Conservation (phyloP, 257 asterid genomes). For the Nicotiana attenuata region DNA sequence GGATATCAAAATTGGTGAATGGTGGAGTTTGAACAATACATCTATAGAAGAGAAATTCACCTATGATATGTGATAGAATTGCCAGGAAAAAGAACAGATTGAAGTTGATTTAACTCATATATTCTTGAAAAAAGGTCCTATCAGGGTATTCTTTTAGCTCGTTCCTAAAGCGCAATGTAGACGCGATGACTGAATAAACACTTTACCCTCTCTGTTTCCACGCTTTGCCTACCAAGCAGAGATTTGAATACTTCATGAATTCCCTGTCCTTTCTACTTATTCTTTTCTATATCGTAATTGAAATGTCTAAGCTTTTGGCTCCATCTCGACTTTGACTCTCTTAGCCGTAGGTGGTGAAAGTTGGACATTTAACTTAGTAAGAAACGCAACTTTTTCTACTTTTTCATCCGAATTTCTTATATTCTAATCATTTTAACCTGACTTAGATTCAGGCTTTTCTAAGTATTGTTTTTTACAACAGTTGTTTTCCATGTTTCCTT, state of each 20-base stretch:
- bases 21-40: background rate
- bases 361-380: background rate
- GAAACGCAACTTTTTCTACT: background rate
- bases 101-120: background rate
- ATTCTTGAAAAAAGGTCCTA: background rate
- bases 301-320: background rate
- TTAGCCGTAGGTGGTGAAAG: background rate
- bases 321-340: background rate
- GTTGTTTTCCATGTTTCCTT: background rate
- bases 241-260: background rate
- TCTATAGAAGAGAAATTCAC: background rate
- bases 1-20: background rate
- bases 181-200: background rate
- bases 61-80: background rate
- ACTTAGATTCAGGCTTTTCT: background rate
- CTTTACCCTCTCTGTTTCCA: background rate
- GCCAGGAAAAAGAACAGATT: background rate
- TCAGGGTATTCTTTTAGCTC: background rate
- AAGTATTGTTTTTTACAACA: background rate
- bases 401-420: background rate
- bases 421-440: background rate
- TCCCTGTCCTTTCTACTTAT: background rate
- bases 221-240: constrained; percentile 9
- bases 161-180: background rate
- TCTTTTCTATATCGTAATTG: background rate